A percentile compares a stretch with the other conserved stretches of the same genome.
Evolutionary conservation across 2,329 filamentous ascomycete genomes (phyloP).

Genomic region (Lizonia empirigonia): DNA sequence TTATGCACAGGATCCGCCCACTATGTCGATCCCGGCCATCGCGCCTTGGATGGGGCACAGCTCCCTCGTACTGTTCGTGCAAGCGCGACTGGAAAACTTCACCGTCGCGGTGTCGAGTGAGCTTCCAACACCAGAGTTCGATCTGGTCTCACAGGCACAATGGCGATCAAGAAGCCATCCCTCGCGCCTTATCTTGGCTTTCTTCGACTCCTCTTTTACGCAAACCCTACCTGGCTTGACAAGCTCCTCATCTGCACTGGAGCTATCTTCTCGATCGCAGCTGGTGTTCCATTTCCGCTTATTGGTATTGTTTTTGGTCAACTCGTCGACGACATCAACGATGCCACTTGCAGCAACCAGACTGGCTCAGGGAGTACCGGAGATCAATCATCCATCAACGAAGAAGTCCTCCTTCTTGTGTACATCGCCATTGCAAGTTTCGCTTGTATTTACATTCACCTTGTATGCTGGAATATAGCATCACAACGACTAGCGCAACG

Average conservation of each 20-base stretch:
- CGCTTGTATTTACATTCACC: constrained; percentile 67
- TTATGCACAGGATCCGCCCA: constrained; percentile 20
- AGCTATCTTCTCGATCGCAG: constrained; percentile 57
- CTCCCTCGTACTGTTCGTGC: constrained; percentile 25
- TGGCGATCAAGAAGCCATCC: constrained; percentile 38
- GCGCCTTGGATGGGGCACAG: constrained; percentile 30
- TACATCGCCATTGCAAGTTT: constrained; percentile 70
- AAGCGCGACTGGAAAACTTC: constrained; percentile 27
- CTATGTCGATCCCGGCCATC: constrained; percentile 34
- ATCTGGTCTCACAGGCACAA: constrained; percentile 24
- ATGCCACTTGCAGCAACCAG: constrained; percentile 57
- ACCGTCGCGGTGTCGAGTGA: constrained; percentile 24
- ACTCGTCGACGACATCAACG: constrained; percentile 66
- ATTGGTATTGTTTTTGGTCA: constrained; percentile 69
- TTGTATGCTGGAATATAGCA: constrained; percentile 67
- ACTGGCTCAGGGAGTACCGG: constrained; percentile 23
- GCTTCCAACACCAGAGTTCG: constrained; percentile 16
- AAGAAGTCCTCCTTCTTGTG: constrained; percentile 65
- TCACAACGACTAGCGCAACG: constrained; percentile 68
- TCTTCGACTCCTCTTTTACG: constrained; percentile 44
- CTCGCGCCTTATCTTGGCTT: constrained; percentile 40
- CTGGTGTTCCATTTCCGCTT: constrained; percentile 68
- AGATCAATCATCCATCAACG: constrained; percentile 56
- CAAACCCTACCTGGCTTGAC: constrained; percentile 47
- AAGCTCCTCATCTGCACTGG: constrained; percentile 47